These are phyloP conservation scores for Fimicolochytrium jonesii DNA, from an alignment of 192 early-diverging fungal species.

Conservation along the genomic window DNA sequence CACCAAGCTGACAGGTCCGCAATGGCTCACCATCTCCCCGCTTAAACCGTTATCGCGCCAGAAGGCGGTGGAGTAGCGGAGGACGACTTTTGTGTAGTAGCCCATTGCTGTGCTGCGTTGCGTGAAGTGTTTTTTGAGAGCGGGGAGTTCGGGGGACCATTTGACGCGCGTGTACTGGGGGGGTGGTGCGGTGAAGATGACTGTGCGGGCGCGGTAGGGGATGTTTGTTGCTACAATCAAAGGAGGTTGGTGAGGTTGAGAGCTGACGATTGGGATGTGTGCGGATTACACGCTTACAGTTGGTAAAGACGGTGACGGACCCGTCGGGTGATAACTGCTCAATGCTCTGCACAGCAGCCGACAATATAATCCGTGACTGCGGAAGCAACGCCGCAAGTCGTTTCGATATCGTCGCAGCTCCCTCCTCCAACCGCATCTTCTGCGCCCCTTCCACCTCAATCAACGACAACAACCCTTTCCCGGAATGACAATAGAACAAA, in stretches of 20 bases:
- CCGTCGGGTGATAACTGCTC: background rate
- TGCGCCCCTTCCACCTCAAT: background rate
- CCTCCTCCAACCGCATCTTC: background rate
- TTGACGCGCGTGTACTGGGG: background rate
- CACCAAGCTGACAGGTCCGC: background rate
- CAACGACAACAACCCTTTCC: background rate
- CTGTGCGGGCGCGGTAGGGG: background rate
- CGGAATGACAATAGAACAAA: background rate
- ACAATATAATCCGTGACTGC: background rate
- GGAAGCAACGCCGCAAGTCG: background rate
- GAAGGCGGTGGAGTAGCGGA: background rate
- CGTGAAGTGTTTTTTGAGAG: background rate
- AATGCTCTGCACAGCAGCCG: background rate
- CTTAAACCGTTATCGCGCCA: background rate
- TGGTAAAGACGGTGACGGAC: background rate
- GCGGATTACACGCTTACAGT: background rate
- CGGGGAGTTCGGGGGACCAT: background rate
- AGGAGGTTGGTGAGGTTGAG: too few relatives aligned
- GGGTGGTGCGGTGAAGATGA: constrained; percentile 3
- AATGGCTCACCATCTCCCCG: background rate
- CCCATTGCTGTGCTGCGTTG: background rate
- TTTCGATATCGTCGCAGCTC: background rate
- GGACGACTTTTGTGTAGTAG: constrained; percentile 3
- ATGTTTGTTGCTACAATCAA: background rate
- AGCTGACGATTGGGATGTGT: too few relatives aligned